Evolutionary conservation across 169 alveolate species (phyloP), one percentile per base, ranked within the genome.

Genomic region (Cryptosporidium baileyi): DNA sequence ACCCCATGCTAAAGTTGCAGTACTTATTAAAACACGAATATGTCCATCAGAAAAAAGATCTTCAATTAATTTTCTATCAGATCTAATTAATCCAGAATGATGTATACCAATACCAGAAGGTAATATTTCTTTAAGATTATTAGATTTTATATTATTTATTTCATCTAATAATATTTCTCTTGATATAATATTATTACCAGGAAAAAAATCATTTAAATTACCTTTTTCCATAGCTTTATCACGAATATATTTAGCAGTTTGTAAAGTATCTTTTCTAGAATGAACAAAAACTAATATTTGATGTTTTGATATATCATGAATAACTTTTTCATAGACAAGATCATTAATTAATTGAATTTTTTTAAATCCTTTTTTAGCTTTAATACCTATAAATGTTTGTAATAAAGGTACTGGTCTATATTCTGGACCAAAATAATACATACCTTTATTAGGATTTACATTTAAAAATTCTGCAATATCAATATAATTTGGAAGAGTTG

Each of bases 1-100:
- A 60, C 99, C 99, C 99, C 99, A 98, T 6, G 99, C 99, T 65
- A 99, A 90, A 13, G 99, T 99, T 4, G 99, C 98, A 0, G 99
- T 99, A n/a, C 98, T 95, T 61, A 97, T 98, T 36, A 99, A 90
- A 24, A 99, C 98, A 90, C 97, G 96, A 24, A 98, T 91, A 88
- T 95, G 99, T 54, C 97, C 94, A 82, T 96, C 98, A 24, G 98
- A 95, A 90, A 98, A 99, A 57, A 99, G 92, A 65, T 97, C 98
- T 93, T 99, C 99, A 1, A 98, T 99, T 40, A 95, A 91, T 80
- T 93, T 91, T 34, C 99, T 88, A 91, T 99, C 99, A 17, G 97
- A 94, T 57, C 99, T 91, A 19, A 96, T 91, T 47, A 98, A 93
- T 2, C 99, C 99, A 11, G 99, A 99, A 91, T 98, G 99, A 91